Evolutionary conservation across 306 rosid genomes (phyloP).

Genomic region (Inga laurina): DNA sequence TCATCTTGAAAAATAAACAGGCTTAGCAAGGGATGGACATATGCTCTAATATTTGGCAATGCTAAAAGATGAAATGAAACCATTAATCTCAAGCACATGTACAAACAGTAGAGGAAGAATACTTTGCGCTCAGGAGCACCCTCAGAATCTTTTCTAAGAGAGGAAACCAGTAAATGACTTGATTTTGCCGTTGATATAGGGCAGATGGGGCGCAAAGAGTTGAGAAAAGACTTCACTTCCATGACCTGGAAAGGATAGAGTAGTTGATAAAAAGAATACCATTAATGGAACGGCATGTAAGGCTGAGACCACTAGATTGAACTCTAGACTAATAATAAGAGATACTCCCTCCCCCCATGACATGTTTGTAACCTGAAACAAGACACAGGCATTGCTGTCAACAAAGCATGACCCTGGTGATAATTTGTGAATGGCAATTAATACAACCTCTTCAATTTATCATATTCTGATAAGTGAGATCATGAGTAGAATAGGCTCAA

Average conservation of each 20-base stretch:
- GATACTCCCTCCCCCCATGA: slow-evolving; percentile 92
- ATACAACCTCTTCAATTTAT: too few species aligned
- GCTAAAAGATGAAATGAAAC: not conserved
- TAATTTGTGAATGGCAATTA: too few species aligned
- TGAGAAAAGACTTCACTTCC: slow-evolving; percentile 33
- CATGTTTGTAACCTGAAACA: slow-evolving; percentile 79
- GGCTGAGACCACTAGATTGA: slow-evolving; percentile 79
- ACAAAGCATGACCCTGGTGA: not conserved
- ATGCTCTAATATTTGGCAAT: not conserved
- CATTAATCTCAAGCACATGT: not conserved
- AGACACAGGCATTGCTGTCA: slow-evolving; percentile 18
- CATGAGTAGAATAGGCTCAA: too few species aligned
- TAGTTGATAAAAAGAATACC: slow-evolving; percentile 49
- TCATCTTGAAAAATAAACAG: not conserved
- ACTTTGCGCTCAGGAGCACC: slow-evolving; percentile 43
- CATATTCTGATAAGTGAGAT: too few species aligned
- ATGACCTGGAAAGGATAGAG: not conserved
- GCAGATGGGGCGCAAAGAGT: not conserved
- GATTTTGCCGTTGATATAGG: not conserved
- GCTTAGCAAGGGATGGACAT: not conserved
- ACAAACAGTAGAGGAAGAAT: not conserved
- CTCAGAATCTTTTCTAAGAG: slow-evolving; percentile 11
- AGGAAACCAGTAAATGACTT: not conserved
- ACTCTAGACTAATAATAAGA: slow-evolving; percentile 64
- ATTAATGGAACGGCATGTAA: slow-evolving; percentile 90